A percentile compares a stretch with the other conserved stretches of the same genome.
These are phyloP conservation scores for Serendipita indica DNA, from an alignment of 768 basidiomycete genomes.

Conservation along the genomic window DNA sequence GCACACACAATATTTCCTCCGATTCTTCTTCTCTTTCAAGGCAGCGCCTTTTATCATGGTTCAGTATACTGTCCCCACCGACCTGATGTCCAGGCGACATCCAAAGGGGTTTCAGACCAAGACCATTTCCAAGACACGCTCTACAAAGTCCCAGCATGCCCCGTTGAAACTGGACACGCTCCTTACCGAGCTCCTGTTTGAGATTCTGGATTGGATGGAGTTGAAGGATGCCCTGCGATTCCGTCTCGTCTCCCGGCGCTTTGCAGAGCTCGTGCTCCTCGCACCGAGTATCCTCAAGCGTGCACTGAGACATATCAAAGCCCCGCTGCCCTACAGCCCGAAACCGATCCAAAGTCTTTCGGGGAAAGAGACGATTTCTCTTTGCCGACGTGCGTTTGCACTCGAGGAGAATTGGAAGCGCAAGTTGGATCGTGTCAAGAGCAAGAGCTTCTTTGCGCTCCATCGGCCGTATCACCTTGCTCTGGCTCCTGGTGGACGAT, in stretches of 20 bases:
- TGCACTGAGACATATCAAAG: background rate
- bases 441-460: background rate
- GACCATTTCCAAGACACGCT: background rate
- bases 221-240: conserved; percentile 5
- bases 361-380: background rate
- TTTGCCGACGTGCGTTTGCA: conserved; percentile 2
- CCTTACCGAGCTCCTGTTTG: background rate
- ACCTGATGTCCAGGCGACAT: conserved; percentile 2
- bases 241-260: conserved; percentile 2
- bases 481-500: background rate
- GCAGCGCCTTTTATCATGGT: background rate
- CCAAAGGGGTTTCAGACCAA: background rate
- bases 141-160: background rate
- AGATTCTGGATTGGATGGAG: background rate
- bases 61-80: background rate
- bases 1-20: too few relatives aligned
- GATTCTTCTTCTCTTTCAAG: background rate
- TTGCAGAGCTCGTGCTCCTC: background rate
- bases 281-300: background rate
- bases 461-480: background rate
- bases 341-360: conserved; percentile 4
- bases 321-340: conserved; percentile 1
- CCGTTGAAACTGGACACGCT: background rate
- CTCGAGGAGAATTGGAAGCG: conserved; percentile 4
- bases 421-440: background rate